Base-by-base conservation (phyloP, 2,329 filamentous ascomycete genomes). In the Claviceps humidiphila region DNA sequence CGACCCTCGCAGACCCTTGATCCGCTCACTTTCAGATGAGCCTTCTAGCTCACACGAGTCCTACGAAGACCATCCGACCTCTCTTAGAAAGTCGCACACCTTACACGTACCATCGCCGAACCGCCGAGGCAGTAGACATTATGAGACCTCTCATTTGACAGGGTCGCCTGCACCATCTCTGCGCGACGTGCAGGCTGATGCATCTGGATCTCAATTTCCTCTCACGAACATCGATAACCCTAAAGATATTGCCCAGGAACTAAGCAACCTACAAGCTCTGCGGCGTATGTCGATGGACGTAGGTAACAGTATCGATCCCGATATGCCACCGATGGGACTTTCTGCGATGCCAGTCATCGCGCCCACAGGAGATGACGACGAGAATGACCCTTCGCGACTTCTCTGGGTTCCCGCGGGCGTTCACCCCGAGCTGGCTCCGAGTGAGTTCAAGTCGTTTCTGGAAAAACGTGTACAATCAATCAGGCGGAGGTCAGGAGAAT, bases 341-440 rank as follows among this genome's bases (percentile, higher is more conserved):
- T 78, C 86, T 62, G 80, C 84, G 43, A 84, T 88, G 70, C 83
- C 87, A 2, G 77, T 84, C 17, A 78, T 84, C 56, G 84, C 87
- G 17, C 87, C 87, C 1, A 81, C 76, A 2, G 80, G 82, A 37
- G 78, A 81, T 55, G 85, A 88, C 56, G 85, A 94, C 61, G 89
- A 95, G 64, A 85, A 89, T 60, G 91, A 97, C 64, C 82, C 89
- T 7, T 89, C 90, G 2, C 80, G 89, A 56, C 71, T 97, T 54
- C 87, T 97, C 58, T 98, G 93, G 93, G 93, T 98, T 5, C 93
- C 93, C 5, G 93, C 93, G 24, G 82, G 89, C 54, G 78, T 98
- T 30, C 93, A 98, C 61, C 93, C 93, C 0, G 93, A 98, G 68
- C 74, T 98, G 48, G 93, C 93, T 2, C 93, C 93, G 1, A 89